Evolutionary conservation across 306 rosid genomes (phyloP), one percentile per base, ranked within the genome.

Genomic region (Astragalus glycyphyllos): DNA sequence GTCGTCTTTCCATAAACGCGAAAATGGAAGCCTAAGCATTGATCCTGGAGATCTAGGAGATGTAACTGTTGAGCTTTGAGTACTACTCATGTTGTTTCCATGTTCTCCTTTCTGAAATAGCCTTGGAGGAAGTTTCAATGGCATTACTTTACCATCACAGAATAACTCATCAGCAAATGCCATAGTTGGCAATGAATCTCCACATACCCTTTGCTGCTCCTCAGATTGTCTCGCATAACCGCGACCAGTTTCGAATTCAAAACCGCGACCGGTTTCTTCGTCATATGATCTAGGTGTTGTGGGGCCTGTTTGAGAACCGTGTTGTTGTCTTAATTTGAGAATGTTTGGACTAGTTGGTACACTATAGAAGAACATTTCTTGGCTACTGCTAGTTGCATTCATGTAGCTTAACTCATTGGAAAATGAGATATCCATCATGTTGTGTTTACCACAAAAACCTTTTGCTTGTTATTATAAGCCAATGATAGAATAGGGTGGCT

Each of bases 161-260:
- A 92, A 90, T 31, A 90, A 49, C 81, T 92, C 97, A 75, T 92
- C 96, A 16, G 97, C 96, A 80, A 86, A 90, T 55, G 96, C 86
- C 89, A 90, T 88, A 15, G 77, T 20, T 12, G 85, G 92, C 65
- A 78, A 42, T 3, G 84, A 76, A 48, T 58, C 79, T 23, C 50
- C 79, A 11, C 65, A 64, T 57, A 12, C 17, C 58, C 16, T 58
- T 35, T 75, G 34, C 44, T 74, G 47, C 13, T 49, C 65, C 41
- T 50, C 69, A 15, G 46, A 8, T 14, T 45, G 26, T 17, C 16
- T 61, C 2, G 64, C 72, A 17, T 13, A 61, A 23, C 59, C 5
- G 4, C 11, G 45, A 47, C 92, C 78, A 5, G 90, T 86, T 54
- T 81, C 91, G 11, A 93, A 93, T 71, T 88, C 96, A 44, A 92